Conservation (phyloP, 2,329 filamentous ascomycete genomes). For the Ophiostoma triangulosporum region DNA sequence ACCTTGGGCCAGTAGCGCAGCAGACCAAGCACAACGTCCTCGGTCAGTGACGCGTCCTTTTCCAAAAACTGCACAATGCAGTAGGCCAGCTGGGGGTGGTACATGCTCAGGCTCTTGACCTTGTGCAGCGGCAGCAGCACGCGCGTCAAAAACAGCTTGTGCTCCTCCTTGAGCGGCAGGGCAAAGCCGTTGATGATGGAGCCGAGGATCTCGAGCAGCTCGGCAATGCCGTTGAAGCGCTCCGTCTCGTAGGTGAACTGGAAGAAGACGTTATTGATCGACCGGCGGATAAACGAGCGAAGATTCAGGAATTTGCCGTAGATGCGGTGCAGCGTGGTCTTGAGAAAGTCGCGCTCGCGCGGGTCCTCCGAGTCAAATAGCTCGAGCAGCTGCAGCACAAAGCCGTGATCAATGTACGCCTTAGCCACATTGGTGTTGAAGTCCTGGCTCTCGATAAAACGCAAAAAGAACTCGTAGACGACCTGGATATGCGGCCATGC, state of each 20-base stretch:
- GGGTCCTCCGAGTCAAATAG: conserved; percentile 97
- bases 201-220: conserved; percentile 88
- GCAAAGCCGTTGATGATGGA: conserved; percentile 99
- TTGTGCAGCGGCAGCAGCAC: conserved; percentile 92
- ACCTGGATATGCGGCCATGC: conserved; percentile 99
- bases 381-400: conserved; percentile 92
- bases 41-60: conserved; percentile 91
- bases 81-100: conserved; percentile 94
- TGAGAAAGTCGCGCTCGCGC: conserved; percentile 89
- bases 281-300: conserved; percentile 89
- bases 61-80: conserved; percentile 98
- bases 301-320: conserved; percentile 98
- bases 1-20: conserved; percentile 98
- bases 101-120: conserved; percentile 99
- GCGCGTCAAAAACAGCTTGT: conserved; percentile 92
- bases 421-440: conserved; percentile 99
- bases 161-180: conserved; percentile 90
- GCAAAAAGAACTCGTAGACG: conserved; percentile 97
- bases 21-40: conserved; percentile 92
- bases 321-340: conserved; percentile 94
- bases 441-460: conserved; percentile 98
- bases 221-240: conserved; percentile 94
- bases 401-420: conserved; percentile 95
- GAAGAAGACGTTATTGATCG: conserved; percentile 99
- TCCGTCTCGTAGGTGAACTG: conserved; percentile 99